These are phyloP conservation scores for Carex sylvatica DNA, from an alignment of 202 grass and related monocot genomes.

Conservation along the genomic window DNA sequence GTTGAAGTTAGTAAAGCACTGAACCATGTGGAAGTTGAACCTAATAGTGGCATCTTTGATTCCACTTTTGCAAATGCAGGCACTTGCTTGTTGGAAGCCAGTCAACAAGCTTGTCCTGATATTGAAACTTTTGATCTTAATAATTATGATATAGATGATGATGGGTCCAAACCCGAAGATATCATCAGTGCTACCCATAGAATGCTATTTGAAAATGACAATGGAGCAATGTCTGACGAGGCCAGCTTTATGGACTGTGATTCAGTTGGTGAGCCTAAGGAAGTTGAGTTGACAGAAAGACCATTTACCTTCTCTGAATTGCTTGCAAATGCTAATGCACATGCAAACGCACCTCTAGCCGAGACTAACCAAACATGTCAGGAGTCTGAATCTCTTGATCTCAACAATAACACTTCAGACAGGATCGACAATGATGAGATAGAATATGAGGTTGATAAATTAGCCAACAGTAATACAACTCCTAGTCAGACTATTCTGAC, in stretches of 20 bases:
- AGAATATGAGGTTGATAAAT: constrained; percentile 14
- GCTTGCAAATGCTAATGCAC: constrained; percentile 30
- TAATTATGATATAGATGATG: constrained; percentile 26
- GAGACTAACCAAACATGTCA: constrained; percentile 16
- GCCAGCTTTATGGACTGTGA: constrained; percentile 27
- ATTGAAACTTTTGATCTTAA: constrained; percentile 33
- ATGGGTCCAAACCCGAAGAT: constrained; percentile 14
- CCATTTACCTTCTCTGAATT: constrained; percentile 28
- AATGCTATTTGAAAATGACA: constrained; percentile 23
- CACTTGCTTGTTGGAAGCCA: not conserved
- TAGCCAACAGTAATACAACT: constrained; percentile 15
- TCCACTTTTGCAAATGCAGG: constrained; percentile 18
- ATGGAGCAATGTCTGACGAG: constrained; percentile 25
- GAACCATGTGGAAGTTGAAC: constrained; percentile 5
- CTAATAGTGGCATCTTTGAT: constrained; percentile 6
- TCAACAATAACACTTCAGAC: constrained; percentile 23
- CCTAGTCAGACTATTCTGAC: not conserved
- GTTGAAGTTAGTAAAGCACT: constrained; percentile 5
- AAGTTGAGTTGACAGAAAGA: constrained; percentile 21
- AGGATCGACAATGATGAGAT: constrained; percentile 3
- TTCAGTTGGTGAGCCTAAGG: constrained; percentile 7
- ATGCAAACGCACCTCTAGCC: constrained; percentile 28
- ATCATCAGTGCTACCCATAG: constrained; percentile 20
- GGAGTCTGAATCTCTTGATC: constrained; percentile 20
- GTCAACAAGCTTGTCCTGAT: constrained; percentile 24